phyloP scores from a whole-genome alignment of 2,329 filamentous ascomycete genomes.

The Tolypocladium inflatum region DNA sequence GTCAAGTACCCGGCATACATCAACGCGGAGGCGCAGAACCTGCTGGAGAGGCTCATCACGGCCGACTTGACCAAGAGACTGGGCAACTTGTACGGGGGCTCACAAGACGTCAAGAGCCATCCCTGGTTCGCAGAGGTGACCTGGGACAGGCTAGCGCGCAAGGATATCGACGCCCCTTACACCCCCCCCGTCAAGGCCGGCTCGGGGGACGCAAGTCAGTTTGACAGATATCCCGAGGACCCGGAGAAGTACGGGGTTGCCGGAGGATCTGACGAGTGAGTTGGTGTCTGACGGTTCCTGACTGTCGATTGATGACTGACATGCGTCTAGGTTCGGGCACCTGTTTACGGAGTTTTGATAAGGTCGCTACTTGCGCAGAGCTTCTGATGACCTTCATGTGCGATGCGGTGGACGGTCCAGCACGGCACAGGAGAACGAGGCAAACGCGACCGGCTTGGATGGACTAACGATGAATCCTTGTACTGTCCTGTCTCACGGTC shows the following conservation, averaged over 20 bases:
- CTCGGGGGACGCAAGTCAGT: constrained; percentile 90
- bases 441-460: neutral
- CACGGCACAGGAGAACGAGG: neutral
- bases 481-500: neutral
- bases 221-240: constrained; percentile 96
- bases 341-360: constrained; percentile 68
- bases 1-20: constrained; percentile 97
- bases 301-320: constrained; percentile 4
- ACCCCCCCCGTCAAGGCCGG: constrained; percentile 92
- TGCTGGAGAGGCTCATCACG: constrained; percentile 88
- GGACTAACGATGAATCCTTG: neutral
- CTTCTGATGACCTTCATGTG: neutral
- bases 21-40: constrained; percentile 85
- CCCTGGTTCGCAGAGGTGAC: constrained; percentile 97
- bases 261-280: constrained; percentile 74
- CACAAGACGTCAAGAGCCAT: constrained; percentile 89
- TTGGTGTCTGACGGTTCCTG: constrained; percentile 15
- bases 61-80: constrained; percentile 89
- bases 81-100: constrained; percentile 85
- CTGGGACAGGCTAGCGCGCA: constrained; percentile 87
- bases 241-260: constrained; percentile 78
- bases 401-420: neutral
- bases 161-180: constrained; percentile 97
- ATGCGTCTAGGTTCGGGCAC: constrained; percentile 52
- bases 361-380: neutral